phyloP scores from a whole-genome alignment of 192 early-diverging fungal species.

The Coemansia sp. region DNA sequence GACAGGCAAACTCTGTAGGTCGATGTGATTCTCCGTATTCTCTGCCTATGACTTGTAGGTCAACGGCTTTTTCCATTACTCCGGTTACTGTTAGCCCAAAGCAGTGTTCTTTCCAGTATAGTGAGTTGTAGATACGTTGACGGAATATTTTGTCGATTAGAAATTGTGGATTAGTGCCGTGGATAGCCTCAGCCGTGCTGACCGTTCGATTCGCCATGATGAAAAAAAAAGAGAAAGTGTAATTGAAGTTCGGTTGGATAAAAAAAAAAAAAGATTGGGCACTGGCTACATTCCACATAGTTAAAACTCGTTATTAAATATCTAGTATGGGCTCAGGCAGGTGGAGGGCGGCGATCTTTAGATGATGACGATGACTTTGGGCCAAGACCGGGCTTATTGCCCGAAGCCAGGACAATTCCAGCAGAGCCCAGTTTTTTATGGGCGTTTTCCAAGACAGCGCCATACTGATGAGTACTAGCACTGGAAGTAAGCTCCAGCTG shows the following conservation, averaged over 20 bases:
- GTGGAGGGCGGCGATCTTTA: neutral
- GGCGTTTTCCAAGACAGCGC: slow-evolving; percentile 66
- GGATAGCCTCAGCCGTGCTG: slow-evolving; percentile 67
- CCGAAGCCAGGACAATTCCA: slow-evolving; percentile 79
- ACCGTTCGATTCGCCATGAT: slow-evolving; percentile 70
- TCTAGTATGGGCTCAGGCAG: neutral
- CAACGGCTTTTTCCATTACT: slow-evolving; percentile 85
- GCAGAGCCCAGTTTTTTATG: slow-evolving; percentile 70
- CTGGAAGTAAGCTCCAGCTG: slow-evolving; percentile 70
- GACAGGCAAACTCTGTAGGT: slow-evolving; percentile 90
- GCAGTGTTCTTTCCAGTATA: slow-evolving; percentile 97
- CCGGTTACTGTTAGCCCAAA: slow-evolving; percentile 91
- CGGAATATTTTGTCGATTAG: slow-evolving; percentile 94
- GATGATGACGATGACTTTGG: neutral
- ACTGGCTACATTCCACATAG: neutral
- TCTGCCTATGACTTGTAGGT: slow-evolving; percentile 72
- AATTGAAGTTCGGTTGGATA: neutral
- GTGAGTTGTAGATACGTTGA: slow-evolving; percentile 83
- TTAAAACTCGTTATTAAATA: neutral
- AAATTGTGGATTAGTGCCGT: slow-evolving; percentile 91
- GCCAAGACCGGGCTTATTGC: slow-evolving; percentile 48
- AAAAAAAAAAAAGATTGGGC: neutral
- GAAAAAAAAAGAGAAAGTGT: neutral
- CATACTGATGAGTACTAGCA: slow-evolving; percentile 77
- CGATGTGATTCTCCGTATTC: slow-evolving; percentile 24